Evolutionary conservation across 2,329 filamentous ascomycete species (phyloP), one percentile per base, ranked within the genome.

Genomic region (Anisogramma anomala): DNA sequence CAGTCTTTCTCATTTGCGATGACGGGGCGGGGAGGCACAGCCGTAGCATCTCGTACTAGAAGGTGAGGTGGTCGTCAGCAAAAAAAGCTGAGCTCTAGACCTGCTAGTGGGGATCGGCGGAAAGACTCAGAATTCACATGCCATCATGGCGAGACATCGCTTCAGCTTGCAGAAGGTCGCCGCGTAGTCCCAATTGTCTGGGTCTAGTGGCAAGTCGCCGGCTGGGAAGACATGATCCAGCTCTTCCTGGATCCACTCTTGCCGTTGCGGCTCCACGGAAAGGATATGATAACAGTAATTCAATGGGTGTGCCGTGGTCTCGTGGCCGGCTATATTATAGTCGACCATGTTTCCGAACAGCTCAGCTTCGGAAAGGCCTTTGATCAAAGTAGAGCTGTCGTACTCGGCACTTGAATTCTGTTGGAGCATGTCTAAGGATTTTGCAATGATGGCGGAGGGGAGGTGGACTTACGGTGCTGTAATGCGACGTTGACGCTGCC

Each of bases 401-500:
- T 14, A 6, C 13, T 30, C 14, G 11, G 13, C n/a, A 4, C 7
- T 14, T 3, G 7, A 18, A 14, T 40, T 35, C 10, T 41, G 31
- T 4, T 19, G 23, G 3, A n/a, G n/a, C 23, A 35, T 27, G 13
- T 35, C 23, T 9, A 20, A 15, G 2, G 39, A 41, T 22, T 41
- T 41, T 18, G 39, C 31, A 11, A 41, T 36, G 18, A 41, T 41
- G 3, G 39, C 39, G 31, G 34, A 35, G 8, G 35, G 25, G 3
- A 41, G 35, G 23, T 35, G 7, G 6, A 30, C 27, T 11, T n/a
- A 30, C 26, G 39, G 39, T 4, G 39, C 39, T 11, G 39, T 41
- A 6, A 41, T 41, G 10, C 39, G 39, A 4, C 39, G 23, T 9
- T 41, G 39, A n/a, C 39, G 32, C 28, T 41, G 39, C 39, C 39